These are phyloP conservation scores for Laguncularia racemosa DNA, from an alignment of 345 rosid genomes.

Conservation along the genomic window DNA sequence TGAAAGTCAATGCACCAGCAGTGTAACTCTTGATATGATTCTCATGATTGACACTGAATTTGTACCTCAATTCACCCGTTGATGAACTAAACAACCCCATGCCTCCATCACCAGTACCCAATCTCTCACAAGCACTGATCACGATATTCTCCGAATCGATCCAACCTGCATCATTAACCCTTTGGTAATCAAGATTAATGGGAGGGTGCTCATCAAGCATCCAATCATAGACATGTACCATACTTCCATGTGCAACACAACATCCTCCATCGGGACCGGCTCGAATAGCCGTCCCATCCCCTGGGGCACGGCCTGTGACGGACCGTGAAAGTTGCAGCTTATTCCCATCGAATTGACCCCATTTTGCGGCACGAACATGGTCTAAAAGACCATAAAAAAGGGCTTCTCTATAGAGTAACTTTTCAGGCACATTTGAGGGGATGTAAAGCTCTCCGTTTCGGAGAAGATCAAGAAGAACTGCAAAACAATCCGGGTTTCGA, in stretches of 20 bases:
- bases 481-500: constrained; percentile 85
- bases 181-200: constrained; percentile 74
- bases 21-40: constrained; percentile 70
- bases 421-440: constrained; percentile 57
- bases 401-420: constrained; percentile 75
- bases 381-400: constrained; percentile 68
- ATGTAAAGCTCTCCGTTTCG: constrained; percentile 91
- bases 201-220: constrained; percentile 75
- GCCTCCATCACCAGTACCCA: constrained; percentile 89
- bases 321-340: constrained; percentile 47
- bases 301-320: constrained; percentile 77
- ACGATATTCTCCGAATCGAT: constrained; percentile 49
- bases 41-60: constrained; percentile 70
- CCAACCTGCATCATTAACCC: constrained; percentile 92
- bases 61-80: constrained; percentile 62
- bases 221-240: constrained; percentile 92
- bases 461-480: constrained; percentile 87
- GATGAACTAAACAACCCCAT: constrained; percentile 82
- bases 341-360: constrained; percentile 87
- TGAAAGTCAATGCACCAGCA: constrained; percentile 79
- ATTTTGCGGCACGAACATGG: constrained; percentile 72
- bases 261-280: constrained; percentile 95
- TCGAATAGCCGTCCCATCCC: constrained; percentile 92
- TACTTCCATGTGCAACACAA: constrained; percentile 88
- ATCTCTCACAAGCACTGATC: constrained; percentile 65